Conservation (phyloP, 2,329 filamentous ascomycete genomes). For the Phaeosphaeria sp. region DNA sequence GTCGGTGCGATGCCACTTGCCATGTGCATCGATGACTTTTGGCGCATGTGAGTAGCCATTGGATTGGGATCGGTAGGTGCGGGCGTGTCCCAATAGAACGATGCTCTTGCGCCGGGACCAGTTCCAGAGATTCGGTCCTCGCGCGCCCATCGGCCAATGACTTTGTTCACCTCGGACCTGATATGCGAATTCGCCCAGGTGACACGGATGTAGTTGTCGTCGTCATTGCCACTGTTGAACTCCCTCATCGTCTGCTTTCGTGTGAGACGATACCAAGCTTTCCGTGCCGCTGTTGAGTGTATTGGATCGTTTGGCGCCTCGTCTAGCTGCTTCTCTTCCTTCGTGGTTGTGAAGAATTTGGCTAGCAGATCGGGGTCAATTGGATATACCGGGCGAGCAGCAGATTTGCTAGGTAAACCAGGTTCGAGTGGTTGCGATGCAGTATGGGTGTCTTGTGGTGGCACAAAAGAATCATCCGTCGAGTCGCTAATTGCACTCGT, state of each 20-base stretch:
- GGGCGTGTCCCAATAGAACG: conserved; percentile 48
- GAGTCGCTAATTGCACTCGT: neutral
- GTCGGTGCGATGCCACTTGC: conserved; percentile 21
- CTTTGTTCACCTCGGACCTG: conserved; percentile 42
- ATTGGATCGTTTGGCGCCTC: conserved; percentile 39
- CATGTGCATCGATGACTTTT: conserved; percentile 27
- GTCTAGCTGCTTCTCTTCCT: conserved; percentile 9
- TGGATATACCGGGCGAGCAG: neutral
- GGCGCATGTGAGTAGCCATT: conserved; percentile 25
- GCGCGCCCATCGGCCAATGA: conserved; percentile 43
- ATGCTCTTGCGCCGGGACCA: conserved; percentile 40
- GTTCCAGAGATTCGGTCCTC: conserved; percentile 48
- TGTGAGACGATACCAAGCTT: conserved; percentile 50
- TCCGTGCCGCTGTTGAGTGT: conserved; percentile 42
- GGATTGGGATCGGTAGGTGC: conserved; percentile 24
- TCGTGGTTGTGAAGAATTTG: conserved; percentile 32
- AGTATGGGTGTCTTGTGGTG: neutral
- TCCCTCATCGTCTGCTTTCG: conserved; percentile 48
- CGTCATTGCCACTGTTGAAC: conserved; percentile 41
- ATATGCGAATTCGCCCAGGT: conserved; percentile 45
- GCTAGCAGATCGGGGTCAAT: conserved; percentile 30
- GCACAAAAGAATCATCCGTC: neutral
- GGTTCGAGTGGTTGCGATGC: neutral
- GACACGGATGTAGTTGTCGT: conserved; percentile 47
- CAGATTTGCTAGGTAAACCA: neutral